These are phyloP conservation scores for Tolypocladium endophyticum DNA, from an alignment of 2,329 filamentous ascomycete species.

Conservation along the genomic window DNA sequence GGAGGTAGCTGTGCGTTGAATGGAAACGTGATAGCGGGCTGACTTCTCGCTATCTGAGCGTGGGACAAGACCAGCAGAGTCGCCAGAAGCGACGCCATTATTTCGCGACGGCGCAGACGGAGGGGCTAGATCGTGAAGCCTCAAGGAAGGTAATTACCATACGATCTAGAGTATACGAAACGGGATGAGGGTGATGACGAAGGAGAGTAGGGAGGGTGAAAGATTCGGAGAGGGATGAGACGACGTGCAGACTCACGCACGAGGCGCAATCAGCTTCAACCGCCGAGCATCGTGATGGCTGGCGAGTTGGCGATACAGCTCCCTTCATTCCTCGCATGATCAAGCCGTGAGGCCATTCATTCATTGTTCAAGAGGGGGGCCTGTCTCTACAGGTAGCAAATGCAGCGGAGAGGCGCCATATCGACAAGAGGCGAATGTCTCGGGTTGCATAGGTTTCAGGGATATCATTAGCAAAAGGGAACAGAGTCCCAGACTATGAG, in stretches of 20 bases:
- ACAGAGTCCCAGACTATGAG: not conserved
- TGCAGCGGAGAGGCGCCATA: constrained; percentile 11
- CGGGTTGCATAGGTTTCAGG: constrained; percentile 5
- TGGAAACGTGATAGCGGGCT: constrained; percentile 50
- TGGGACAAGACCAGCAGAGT: constrained; percentile 16
- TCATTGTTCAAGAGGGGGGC: constrained; percentile 11
- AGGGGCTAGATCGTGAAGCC: constrained; percentile 10
- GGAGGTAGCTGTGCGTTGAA: constrained; percentile 78
- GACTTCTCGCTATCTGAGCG: constrained; percentile 18
- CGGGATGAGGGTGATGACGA: constrained; percentile 4
- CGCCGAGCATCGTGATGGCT: constrained; percentile 17
- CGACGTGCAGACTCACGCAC: constrained; percentile 4
- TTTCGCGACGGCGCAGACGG: constrained; percentile 10
- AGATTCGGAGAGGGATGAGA: constrained; percentile 2
- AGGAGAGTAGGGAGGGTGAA: constrained; percentile 7
- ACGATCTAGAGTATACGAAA: constrained; percentile 2
- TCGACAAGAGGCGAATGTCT: constrained; percentile 21
- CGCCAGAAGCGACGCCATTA: constrained; percentile 18
- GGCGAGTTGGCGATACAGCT: constrained; percentile 16
- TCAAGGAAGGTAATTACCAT: constrained; percentile 7
- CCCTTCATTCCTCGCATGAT: constrained; percentile 27
- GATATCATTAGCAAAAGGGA: not conserved
- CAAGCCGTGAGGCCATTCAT: constrained; percentile 10
- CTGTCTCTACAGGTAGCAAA: constrained; percentile 1
- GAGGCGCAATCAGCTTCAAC: constrained; percentile 11